A percentile compares a stretch with the other conserved stretches of the same genome.
Conservation (phyloP, 768 basidiomycete genomes). For the Russula ochroleuca region DNA sequence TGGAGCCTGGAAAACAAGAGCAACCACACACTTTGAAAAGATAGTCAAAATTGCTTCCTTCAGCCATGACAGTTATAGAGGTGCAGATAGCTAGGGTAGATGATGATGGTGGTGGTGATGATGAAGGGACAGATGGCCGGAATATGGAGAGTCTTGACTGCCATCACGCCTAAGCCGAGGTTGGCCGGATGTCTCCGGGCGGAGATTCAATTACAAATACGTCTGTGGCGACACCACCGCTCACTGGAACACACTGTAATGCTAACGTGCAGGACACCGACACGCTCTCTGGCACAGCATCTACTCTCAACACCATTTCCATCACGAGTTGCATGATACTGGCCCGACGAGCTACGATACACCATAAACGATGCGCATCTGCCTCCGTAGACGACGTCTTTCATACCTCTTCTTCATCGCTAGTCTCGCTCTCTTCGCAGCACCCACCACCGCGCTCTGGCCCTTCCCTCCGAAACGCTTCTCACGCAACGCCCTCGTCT, state of each 20-base stretch:
- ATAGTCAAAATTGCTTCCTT: slow-evolving; percentile 96
- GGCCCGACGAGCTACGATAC: background rate
- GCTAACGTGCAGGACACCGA: background rate
- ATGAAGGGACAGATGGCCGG: background rate
- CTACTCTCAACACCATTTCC: background rate
- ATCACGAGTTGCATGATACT: background rate
- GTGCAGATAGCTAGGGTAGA: slow-evolving; percentile 23
- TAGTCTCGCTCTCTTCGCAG: slow-evolving; percentile 1
- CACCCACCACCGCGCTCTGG: slow-evolving; percentile 47
- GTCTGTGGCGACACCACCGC: too few species aligned
- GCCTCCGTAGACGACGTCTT: slow-evolving; percentile 10
- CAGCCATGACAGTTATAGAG: slow-evolving; percentile 58
- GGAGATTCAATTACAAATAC: slow-evolving; percentile 9
- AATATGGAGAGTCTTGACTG: background rate
- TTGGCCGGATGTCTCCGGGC: background rate
- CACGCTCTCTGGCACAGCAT: background rate
- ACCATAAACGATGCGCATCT: slow-evolving; percentile 6
- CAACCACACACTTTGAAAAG: slow-evolving; percentile 84
- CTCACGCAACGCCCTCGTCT: slow-evolving; percentile 71
- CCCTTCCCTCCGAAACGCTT: slow-evolving; percentile 87
- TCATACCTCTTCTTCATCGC: slow-evolving; percentile 16
- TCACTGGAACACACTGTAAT: too few species aligned
- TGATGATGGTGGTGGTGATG: slow-evolving; percentile 18
- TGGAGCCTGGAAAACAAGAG: background rate
- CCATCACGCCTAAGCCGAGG: background rate